These are phyloP conservation scores for Corynascus novoguineensis DNA, from an alignment of 495 filamentous ascomycete species.

Conservation along the genomic window DNA sequence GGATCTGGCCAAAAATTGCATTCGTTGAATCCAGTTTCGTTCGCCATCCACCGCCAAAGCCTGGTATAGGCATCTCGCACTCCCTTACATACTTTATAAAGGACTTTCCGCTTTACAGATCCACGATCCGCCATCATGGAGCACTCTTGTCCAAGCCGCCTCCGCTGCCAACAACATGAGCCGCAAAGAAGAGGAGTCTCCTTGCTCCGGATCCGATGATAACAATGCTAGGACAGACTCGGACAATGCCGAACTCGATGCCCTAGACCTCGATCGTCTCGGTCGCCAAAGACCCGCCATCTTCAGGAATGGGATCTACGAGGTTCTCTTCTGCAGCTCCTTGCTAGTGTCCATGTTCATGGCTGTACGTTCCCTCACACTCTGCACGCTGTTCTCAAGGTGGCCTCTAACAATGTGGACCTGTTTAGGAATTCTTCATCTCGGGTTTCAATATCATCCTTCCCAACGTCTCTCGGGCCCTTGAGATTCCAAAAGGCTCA, in stretches of 20 bases:
- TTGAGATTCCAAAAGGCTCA: conserved; percentile 58
- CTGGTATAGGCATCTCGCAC: neutral
- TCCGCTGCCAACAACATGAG: neutral
- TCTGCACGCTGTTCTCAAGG: neutral
- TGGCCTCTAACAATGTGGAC: neutral
- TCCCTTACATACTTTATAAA: neutral
- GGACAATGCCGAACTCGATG: neutral
- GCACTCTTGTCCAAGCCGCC: neutral
- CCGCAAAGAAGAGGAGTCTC: neutral
- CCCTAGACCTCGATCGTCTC: conserved; percentile 54
- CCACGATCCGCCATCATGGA: neutral
- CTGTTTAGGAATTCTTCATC: conserved; percentile 67
- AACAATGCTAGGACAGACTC: neutral
- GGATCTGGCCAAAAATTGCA: neutral
- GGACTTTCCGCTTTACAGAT: neutral
- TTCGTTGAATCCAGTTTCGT: too few relatives aligned
- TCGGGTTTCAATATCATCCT: conserved; percentile 81
- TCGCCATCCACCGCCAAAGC: neutral
- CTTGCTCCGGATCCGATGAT: neutral
- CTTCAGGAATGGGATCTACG: conserved; percentile 57
- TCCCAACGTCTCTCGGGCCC: conserved; percentile 56
- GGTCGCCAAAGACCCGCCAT: conserved; percentile 63
- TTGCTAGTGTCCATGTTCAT: conserved; percentile 70
- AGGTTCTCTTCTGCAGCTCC: conserved; percentile 66
- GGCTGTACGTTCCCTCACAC: conserved; percentile 44